Percentiles rank a stretch among this genome's conserved stretches.
Conservation (phyloP, 208 protist genomes). For the Acanthamoeba lugdunensis region DNA sequence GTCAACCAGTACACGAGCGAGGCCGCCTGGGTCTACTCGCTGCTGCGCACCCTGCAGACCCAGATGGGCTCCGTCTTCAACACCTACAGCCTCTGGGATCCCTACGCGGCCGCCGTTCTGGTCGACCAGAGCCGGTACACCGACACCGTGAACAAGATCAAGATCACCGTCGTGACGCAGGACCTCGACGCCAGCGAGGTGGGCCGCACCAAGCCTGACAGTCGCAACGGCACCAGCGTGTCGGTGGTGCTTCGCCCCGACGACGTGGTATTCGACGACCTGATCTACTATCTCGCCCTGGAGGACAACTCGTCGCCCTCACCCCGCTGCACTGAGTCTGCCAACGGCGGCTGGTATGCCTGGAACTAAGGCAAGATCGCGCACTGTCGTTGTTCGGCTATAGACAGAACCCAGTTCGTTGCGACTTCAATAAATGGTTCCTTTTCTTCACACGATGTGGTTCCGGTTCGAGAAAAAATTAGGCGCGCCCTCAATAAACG, state of each 20-base stretch:
- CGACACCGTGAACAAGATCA: not conserved
- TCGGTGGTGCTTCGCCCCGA: not conserved
- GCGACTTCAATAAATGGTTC: too few species aligned
- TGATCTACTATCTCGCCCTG: not conserved
- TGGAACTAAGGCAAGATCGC: not conserved
- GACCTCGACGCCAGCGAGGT: not conserved
- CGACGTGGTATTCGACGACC: not conserved
- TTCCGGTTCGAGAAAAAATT: too few species aligned
- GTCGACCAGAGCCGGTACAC: not conserved
- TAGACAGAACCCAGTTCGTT: too few species aligned
- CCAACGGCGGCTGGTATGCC: not conserved
- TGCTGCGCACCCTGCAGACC: conserved; percentile 12
- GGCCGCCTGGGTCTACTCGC: not conserved
- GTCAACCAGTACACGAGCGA: conserved; percentile 35
- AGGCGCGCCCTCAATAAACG: too few species aligned
- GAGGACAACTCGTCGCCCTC: conserved; percentile 13
- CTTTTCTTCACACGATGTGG: too few species aligned
- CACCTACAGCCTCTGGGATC: conserved; percentile 34
- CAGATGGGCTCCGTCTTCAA: conserved; percentile 20
- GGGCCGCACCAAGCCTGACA: conserved; percentile 26
- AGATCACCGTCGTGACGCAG: conserved; percentile 18
- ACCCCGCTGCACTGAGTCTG: not conserved
- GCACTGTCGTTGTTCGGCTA: not conserved
- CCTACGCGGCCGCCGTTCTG: not conserved
- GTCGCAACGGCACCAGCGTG: not conserved